A percentile compares a stretch with the other conserved stretches of the same genome.
phyloP scores from a whole-genome alignment of 1,284 basidiomycete species.

The Cutaneotrichosporon cutaneum region DNA sequence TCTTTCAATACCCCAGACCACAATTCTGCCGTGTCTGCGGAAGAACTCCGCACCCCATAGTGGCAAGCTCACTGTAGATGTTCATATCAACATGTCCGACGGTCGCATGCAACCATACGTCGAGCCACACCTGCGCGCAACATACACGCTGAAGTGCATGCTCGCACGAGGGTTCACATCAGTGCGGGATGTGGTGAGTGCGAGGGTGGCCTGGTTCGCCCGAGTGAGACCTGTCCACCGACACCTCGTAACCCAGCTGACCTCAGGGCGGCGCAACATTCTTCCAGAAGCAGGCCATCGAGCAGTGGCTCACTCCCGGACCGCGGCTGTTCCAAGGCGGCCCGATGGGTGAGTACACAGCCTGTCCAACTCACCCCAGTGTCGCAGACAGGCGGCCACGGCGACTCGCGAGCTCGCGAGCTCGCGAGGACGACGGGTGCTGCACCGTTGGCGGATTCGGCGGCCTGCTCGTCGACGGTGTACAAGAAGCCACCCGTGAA shows the following conservation, averaged over 20 bases:
- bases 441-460: slow-evolving; percentile 3
- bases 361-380: slow-evolving; percentile 2
- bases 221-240: background rate
- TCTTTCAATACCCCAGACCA: background rate
- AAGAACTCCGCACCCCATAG: background rate
- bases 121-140: slow-evolving; percentile 39
- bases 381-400: slow-evolving; percentile 26
- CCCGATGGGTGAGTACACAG: slow-evolving; percentile 6
- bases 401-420: slow-evolving; percentile 15
- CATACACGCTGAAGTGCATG: slow-evolving; percentile 53
- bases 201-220: background rate
- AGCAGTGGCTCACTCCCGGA: slow-evolving; percentile 28
- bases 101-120: slow-evolving; percentile 17
- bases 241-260: too few species aligned
- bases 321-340: slow-evolving; percentile 27
- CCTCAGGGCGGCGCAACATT: slow-evolving; percentile 24
- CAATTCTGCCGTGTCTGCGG: too few species aligned
- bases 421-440: slow-evolving; percentile 4
- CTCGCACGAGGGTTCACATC: slow-evolving; percentile 58
- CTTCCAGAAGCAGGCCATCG: slow-evolving; percentile 24
- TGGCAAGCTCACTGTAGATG: slow-evolving; percentile 22
- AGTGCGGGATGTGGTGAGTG: slow-evolving; percentile 51
- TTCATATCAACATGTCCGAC: slow-evolving; percentile 30
- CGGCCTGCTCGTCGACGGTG: slow-evolving; percentile 15
- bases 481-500: background rate